Percentiles rank a stretch among this genome's conserved stretches.
Conservation (phyloP, 2,329 filamentous ascomycete species). For the Aspergillus caelatus region DNA sequence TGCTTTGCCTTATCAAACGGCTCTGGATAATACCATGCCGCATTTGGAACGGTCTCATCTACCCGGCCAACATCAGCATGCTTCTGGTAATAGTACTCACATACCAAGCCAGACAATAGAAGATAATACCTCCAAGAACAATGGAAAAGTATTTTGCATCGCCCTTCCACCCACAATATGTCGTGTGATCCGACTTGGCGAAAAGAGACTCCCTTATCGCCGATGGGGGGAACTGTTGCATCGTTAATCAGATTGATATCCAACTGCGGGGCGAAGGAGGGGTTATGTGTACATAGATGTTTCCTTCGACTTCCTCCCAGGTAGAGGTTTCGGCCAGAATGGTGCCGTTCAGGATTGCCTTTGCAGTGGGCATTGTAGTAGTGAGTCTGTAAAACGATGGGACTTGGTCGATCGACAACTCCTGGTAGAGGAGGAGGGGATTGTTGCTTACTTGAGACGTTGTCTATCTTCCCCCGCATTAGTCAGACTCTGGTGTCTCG, state of each 20-base stretch:
- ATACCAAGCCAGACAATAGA: slow-evolving; percentile 1
- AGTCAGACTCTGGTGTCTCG: too few species aligned
- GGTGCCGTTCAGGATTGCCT: slow-evolving; percentile 53
- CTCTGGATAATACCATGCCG: slow-evolving; percentile 62
- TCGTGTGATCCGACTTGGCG: slow-evolving; percentile 49
- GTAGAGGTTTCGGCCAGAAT: slow-evolving; percentile 54
- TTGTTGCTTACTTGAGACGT: too few species aligned
- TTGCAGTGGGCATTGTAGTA: slow-evolving; percentile 41
- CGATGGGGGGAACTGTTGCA: slow-evolving; percentile 47
- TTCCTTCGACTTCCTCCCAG: slow-evolving; percentile 61
- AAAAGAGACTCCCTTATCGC: slow-evolving; percentile 50
- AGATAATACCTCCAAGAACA: slow-evolving; percentile 50
- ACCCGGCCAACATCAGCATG: neutral
- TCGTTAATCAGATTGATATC: neutral
- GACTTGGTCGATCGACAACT: too few species aligned
- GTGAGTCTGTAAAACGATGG: neutral
- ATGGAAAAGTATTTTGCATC: slow-evolving; percentile 61
- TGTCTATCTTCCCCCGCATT: too few species aligned
- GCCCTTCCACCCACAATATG: slow-evolving; percentile 61
- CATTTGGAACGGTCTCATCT: slow-evolving; percentile 55
- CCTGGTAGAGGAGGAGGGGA: too few species aligned
- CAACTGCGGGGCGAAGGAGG: neutral
- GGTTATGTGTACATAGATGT: slow-evolving; percentile 26
- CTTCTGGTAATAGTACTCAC: neutral
- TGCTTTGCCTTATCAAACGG: slow-evolving; percentile 52